Conservation (phyloP, 2,329 filamentous ascomycete species). For the Ilyonectria robusta region DNA sequence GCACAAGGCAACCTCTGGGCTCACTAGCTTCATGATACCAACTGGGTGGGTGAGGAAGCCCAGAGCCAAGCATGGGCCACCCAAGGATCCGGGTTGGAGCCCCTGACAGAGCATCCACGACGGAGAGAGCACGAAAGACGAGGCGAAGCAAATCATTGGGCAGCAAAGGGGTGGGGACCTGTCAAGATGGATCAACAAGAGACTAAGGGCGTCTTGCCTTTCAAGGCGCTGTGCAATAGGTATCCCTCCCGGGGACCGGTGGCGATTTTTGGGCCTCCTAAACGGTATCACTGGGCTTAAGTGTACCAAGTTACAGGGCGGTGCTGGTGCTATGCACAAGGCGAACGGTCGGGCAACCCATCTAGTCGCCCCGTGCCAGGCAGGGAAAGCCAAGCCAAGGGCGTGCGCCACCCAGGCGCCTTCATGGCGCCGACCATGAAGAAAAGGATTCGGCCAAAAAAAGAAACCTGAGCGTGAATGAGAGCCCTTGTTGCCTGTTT, state of each 20-base stretch:
- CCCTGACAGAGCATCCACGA: conserved; percentile 35
- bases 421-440: conserved; percentile 18
- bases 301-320: conserved; percentile 32
- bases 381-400: conserved; percentile 43
- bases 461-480: conserved; percentile 12
- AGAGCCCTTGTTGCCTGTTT: conserved; percentile 34
- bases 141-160: conserved; percentile 45
- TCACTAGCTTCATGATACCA: conserved; percentile 1
- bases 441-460: conserved; percentile 35
- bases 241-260: background rate
- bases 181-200: conserved; percentile 9
- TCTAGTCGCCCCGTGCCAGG: conserved; percentile 19
- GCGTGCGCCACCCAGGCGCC: conserved; percentile 33
- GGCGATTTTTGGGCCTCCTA: conserved; percentile 1
- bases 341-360: conserved; percentile 33
- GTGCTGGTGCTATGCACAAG: conserved; percentile 14
- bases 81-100: conserved; percentile 33
- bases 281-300: conserved; percentile 3
- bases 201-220: background rate
- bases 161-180: conserved; percentile 34
- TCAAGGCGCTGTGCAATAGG: conserved; percentile 7
- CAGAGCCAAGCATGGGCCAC: conserved; percentile 40
- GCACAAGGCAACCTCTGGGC: conserved; percentile 38
- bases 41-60: conserved; percentile 17
- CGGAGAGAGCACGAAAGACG: conserved; percentile 29